Conservation (phyloP, 345 rosid genomes). For the Microthlaspi erraticum region DNA sequence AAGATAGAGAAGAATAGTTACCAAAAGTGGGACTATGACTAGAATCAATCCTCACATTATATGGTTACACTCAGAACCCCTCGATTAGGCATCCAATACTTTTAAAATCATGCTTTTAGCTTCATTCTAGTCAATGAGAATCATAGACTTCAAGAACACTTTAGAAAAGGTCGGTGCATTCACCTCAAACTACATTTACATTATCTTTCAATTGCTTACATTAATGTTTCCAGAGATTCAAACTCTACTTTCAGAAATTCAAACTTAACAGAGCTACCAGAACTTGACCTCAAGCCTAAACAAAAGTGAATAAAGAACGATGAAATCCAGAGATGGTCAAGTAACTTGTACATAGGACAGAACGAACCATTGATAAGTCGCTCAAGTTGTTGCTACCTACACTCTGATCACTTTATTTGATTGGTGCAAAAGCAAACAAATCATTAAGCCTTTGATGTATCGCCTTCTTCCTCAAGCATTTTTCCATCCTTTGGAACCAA, state of each 20-base stretch:
- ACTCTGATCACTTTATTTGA: not conserved
- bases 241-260: not conserved
- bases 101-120: slow-evolving; percentile 11
- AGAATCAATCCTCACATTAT: slow-evolving; percentile 32
- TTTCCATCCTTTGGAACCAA: slow-evolving; percentile 80
- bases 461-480: slow-evolving; percentile 54
- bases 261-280: not conserved
- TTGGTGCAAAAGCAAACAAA: slow-evolving; percentile 16
- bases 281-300: slow-evolving; percentile 14
- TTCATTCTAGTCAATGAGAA: slow-evolving; percentile 40
- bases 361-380: slow-evolving; percentile 11
- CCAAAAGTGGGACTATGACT: slow-evolving; percentile 37
- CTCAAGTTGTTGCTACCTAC: slow-evolving; percentile 28
- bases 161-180: slow-evolving; percentile 11
- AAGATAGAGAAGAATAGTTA: slow-evolving; percentile 36
- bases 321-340: not conserved
- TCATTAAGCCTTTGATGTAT: slow-evolving; percentile 37
- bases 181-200: slow-evolving; percentile 25
- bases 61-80: slow-evolving; percentile 33
- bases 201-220: slow-evolving; percentile 30
- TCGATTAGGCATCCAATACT: slow-evolving; percentile 42
- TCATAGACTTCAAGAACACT: slow-evolving; percentile 30
- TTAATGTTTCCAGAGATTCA: slow-evolving; percentile 20
- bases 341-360: not conserved
- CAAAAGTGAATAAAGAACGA: not conserved